Evolutionary conservation across 1,284 basidiomycete genomes (phyloP), one percentile per base, ranked within the genome.

Genomic region (Pyrrhoderma noxium): DNA sequence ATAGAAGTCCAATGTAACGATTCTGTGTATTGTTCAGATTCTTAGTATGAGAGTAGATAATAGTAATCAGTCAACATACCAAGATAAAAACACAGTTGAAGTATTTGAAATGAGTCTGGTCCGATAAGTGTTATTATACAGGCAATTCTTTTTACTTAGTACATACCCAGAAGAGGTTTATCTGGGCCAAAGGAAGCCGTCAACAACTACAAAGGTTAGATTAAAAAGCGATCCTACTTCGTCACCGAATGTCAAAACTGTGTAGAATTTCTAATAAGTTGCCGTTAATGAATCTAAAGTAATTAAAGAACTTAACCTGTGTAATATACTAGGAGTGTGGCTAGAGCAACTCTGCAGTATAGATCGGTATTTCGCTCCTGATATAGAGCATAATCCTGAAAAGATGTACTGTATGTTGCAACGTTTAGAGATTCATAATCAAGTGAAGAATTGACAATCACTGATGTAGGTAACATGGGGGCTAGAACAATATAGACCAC

Each of bases 261-360:
- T 22, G 3, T 2, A 23, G 11, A 37, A 16, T 11, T 23, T 13
- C n/a, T 8, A 23, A 13, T n/a, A n/a, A n/a, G n/a, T n/a, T n/a
- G n/a, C n/a, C n/a, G n/a, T n/a, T n/a, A n/a, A n/a, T n/a, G n/a
- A n/a, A n/a, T n/a, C n/a, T n/a, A n/a, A n/a, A n/a, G n/a, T n/a
- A n/a, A n/a, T n/a, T n/a, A n/a, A n/a, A n/a, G n/a, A 27, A 23
- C 46, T 27, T 21, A 47, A 47, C 46, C 23, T n/a, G 4, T 47
- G 31, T 47, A 22, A 27, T 47, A 47, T 3, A 47, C 3, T 16
- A 47, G 21, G 13, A 47, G 36, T 8, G 46, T 39, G 11, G 45
- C 45, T 8, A 47, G 16, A 14, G 45, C 45, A 2, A 47, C 21
- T 19, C 38, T 39, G 35, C 18, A 19, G 46, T 22, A 47, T 8